These are phyloP conservation scores for Aspergillus incahuasiensis DNA, from an alignment of 495 filamentous ascomycete species.

Conservation along the genomic window DNA sequence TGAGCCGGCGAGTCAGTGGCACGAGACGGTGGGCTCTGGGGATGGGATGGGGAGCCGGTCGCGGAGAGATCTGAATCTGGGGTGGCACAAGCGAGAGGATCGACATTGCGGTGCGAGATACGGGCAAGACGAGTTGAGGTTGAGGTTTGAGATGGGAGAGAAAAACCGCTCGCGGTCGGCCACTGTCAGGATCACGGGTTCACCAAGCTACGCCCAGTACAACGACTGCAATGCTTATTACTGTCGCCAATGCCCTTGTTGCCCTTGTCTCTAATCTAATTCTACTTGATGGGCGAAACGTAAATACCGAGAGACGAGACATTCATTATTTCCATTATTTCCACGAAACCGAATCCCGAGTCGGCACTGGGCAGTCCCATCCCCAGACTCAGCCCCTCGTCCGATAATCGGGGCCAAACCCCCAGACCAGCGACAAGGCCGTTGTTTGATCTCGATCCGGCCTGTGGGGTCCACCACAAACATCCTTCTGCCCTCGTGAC, in stretches of 20 bases:
- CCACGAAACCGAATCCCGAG: not conserved
- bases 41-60: not conserved
- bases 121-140: not conserved
- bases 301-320: not conserved
- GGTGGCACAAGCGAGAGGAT: constrained; percentile 2
- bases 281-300: too few relatives aligned
- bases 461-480: not conserved
- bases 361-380: too few relatives aligned
- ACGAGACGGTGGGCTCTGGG: too few relatives aligned
- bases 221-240: not conserved
- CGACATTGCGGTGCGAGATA: not conserved
- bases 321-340: not conserved
- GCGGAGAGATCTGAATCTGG: constrained; percentile 1
- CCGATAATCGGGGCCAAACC: not conserved
- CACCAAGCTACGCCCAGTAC: not conserved
- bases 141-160: not conserved
- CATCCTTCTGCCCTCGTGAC: not conserved
- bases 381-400: not conserved
- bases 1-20: not conserved
- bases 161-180: not conserved
- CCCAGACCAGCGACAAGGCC: not conserved
- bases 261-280: too few relatives aligned
- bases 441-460: not conserved
- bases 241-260: not conserved
- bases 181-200: not conserved